Conservation (phyloP, 2,329 filamentous ascomycete genomes). For the Fusarium zealandicum region DNA sequence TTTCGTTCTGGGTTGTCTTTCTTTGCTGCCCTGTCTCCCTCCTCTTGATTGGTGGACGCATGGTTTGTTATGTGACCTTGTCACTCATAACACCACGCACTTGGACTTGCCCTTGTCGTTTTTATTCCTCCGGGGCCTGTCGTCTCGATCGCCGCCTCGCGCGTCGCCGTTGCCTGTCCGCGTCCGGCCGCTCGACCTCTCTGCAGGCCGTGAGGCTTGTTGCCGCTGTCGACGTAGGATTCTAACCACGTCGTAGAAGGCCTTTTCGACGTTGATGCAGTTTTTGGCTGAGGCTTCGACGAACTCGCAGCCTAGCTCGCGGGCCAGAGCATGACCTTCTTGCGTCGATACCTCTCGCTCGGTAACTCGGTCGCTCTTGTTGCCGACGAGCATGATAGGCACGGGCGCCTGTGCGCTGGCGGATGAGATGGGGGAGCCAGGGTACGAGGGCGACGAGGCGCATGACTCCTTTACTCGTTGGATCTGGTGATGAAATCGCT, state of each 20-base stretch:
- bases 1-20: constrained; percentile 8
- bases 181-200: constrained; percentile 48
- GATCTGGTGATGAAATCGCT: constrained; percentile 95
- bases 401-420: constrained; percentile 70
- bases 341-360: constrained; percentile 97
- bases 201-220: constrained; percentile 52
- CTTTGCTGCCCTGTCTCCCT: constrained; percentile 27
- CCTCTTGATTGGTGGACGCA: constrained; percentile 20
- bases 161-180: constrained; percentile 49
- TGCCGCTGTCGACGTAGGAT: constrained; percentile 86
- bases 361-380: constrained; percentile 96
- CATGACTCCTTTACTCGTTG: constrained; percentile 95
- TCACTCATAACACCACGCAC: constrained; percentile 51
- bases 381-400: constrained; percentile 97
- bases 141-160: constrained; percentile 44
- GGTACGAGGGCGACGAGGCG: constrained; percentile 77
- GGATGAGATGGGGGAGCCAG: constrained; percentile 73
- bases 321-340: constrained; percentile 89
- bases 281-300: constrained; percentile 98
- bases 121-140: constrained; percentile 47
- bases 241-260: constrained; percentile 96
- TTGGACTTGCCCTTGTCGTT: constrained; percentile 47
- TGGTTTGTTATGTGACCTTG: constrained; percentile 2
- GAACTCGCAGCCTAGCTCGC: constrained; percentile 93
- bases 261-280: constrained; percentile 98